These are phyloP conservation scores for Thielaviopsis euricoi DNA, from an alignment of 2,329 filamentous ascomycete species.

Conservation along the genomic window DNA sequence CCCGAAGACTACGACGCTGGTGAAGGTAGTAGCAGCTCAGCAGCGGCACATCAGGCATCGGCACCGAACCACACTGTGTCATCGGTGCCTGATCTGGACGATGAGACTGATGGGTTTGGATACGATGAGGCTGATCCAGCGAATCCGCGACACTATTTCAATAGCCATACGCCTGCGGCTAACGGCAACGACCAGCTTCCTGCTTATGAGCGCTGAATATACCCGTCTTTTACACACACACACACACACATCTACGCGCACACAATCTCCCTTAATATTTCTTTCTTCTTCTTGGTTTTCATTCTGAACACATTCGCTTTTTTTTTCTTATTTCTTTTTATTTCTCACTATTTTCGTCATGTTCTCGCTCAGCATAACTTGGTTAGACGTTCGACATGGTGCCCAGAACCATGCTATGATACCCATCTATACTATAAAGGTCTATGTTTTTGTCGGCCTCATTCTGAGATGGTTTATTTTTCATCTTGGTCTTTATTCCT, in stretches of 20 bases:
- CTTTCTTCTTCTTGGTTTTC: neutral
- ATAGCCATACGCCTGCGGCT: slow-evolving; percentile 15
- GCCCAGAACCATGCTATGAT: neutral
- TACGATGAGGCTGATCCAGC: slow-evolving; percentile 39
- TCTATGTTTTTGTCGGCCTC: neutral
- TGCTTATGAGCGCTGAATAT: slow-evolving; percentile 21
- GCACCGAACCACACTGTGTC: slow-evolving; percentile 7
- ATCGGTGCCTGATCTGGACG: slow-evolving; percentile 17
- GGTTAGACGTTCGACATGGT: neutral
- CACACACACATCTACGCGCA: too few relatives aligned
- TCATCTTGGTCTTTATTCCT: neutral
- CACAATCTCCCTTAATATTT: neutral
- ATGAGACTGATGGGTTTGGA: slow-evolving; percentile 13
- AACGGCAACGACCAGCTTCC: slow-evolving; percentile 21
- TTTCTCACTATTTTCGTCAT: neutral
- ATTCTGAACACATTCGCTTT: neutral
- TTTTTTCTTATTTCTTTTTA: neutral
- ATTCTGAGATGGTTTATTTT: neutral
- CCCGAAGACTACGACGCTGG: slow-evolving; percentile 32
- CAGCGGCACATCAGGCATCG: slow-evolving; percentile 5
- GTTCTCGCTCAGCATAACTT: neutral
- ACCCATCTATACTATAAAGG: neutral
- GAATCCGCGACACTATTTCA: slow-evolving; percentile 9
- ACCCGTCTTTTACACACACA: too few relatives aligned
- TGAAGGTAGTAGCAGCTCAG: slow-evolving; percentile 13